phyloP scores from a whole-genome alignment of 2,329 filamentous ascomycete species.

The Fusarium nelsonii region DNA sequence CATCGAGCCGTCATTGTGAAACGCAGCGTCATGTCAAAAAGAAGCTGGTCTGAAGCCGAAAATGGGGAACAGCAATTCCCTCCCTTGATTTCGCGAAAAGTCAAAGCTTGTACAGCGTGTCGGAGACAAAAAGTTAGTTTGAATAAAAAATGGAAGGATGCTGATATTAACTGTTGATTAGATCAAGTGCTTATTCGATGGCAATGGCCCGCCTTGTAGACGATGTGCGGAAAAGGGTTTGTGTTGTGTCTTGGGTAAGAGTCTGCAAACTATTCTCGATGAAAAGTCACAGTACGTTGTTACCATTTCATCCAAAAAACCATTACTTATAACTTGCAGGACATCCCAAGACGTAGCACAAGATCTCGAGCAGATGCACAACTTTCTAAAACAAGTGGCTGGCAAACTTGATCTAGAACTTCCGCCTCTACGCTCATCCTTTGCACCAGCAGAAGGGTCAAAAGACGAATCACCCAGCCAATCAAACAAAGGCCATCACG shows the following conservation, averaged over 20 bases:
- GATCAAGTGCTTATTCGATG: slow-evolving; percentile 59
- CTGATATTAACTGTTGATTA: slow-evolving; percentile 16
- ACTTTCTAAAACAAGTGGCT: slow-evolving; percentile 42
- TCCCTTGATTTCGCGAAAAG: slow-evolving; percentile 55
- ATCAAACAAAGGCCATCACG: slow-evolving; percentile 7
- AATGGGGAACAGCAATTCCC: slow-evolving; percentile 23
- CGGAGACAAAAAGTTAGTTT: slow-evolving; percentile 55
- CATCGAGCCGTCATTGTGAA: background rate
- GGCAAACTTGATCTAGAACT: slow-evolving; percentile 44
- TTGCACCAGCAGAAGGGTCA: slow-evolving; percentile 34
- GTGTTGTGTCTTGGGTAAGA: slow-evolving; percentile 57
- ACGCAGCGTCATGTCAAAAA: slow-evolving; percentile 21
- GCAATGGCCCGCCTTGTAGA: slow-evolving; percentile 54
- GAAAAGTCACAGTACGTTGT: slow-evolving; percentile 54
- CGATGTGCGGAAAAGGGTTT: slow-evolving; percentile 54
- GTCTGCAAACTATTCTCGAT: slow-evolving; percentile 57
- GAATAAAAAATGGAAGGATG: rapidly evolving
- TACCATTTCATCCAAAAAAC: rapidly evolving
- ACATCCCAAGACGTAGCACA: slow-evolving; percentile 40
- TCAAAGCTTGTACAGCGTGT: slow-evolving; percentile 57
- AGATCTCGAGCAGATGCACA: slow-evolving; percentile 46
- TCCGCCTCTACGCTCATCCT: slow-evolving; percentile 30
- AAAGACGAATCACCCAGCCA: slow-evolving; percentile 38
- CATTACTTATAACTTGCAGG: background rate
- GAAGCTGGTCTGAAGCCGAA: slow-evolving; percentile 34